Conservation (phyloP, 106 monocot species). For the Dendrobium nobile region DNA sequence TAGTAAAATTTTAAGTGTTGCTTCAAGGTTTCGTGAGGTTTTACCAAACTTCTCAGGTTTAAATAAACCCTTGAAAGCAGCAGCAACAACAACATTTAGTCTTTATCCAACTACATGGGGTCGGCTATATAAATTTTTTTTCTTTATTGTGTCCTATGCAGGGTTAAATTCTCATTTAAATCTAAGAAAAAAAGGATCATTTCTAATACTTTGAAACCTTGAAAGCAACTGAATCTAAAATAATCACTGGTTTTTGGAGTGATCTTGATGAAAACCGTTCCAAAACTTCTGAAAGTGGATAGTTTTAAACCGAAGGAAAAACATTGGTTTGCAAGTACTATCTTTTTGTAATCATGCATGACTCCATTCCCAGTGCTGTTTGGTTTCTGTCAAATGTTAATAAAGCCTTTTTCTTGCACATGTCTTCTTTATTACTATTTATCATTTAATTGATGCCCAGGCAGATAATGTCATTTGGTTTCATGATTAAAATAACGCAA, state of each 20-base stretch:
- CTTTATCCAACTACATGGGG: too few species aligned
- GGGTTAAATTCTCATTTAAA: too few species aligned
- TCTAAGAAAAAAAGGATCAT: too few species aligned
- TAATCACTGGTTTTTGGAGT: not conserved
- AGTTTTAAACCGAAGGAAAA: not conserved
- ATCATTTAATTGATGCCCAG: not conserved
- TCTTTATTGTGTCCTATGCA: too few species aligned
- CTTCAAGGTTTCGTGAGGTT: too few species aligned
- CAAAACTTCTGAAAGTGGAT: not conserved
- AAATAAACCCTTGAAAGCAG: too few species aligned
- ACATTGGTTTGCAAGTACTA: not conserved
- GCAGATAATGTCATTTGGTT: not conserved
- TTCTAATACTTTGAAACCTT: too few species aligned
- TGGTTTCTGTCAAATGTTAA: too few species aligned
- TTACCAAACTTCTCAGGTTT: too few species aligned
- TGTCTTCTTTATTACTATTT: not conserved
- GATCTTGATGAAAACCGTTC: not conserved
- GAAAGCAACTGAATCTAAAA: not conserved
- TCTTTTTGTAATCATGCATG: not conserved
- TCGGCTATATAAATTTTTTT: too few species aligned
- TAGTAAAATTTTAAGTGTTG: too few species aligned
- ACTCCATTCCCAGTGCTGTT: not conserved
- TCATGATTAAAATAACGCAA: not conserved
- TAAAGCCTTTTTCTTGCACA: not conserved
- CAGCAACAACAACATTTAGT: too few species aligned